Percentiles rank a stretch among this genome's conserved stretches.
Conservation (phyloP, 2,329 filamentous ascomycete species). For the Metarhizium humberi region DNA sequence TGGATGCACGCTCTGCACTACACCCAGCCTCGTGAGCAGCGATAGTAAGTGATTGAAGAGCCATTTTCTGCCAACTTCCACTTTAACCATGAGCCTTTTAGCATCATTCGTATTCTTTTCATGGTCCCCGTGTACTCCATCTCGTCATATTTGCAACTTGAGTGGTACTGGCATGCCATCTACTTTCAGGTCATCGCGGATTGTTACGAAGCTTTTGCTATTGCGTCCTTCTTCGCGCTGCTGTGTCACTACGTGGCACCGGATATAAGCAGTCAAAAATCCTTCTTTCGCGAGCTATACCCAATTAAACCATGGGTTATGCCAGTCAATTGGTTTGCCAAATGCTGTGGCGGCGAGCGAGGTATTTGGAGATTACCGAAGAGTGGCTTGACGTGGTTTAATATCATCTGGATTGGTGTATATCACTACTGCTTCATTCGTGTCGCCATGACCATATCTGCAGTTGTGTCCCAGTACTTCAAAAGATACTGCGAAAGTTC, state of each 20-base stretch:
- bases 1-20: constrained; percentile 52
- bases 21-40: constrained; percentile 50
- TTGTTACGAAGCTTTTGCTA: constrained; percentile 84
- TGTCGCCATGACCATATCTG: constrained; percentile 69
- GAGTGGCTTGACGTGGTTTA: constrained; percentile 85
- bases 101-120: constrained; percentile 79
- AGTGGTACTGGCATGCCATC: constrained; percentile 66
- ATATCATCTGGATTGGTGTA: constrained; percentile 71
- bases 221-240: constrained; percentile 77
- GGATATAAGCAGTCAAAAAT: constrained; percentile 70
- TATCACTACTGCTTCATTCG: constrained; percentile 83
- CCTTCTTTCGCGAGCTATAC: constrained; percentile 62
- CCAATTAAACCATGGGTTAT: constrained; percentile 64
- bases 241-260: constrained; percentile 74
- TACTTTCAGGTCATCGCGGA: constrained; percentile 77
- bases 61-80: background rate
- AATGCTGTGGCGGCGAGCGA: constrained; percentile 58
- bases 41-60: constrained; percentile 33
- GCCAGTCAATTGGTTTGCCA: constrained; percentile 62
- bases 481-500: constrained; percentile 71
- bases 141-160: constrained; percentile 63
- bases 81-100: constrained; percentile 20
- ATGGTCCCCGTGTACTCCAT: constrained; percentile 78
- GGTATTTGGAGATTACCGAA: constrained; percentile 65
- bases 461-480: constrained; percentile 62